These are phyloP conservation scores for Mrakia blollopis DNA, from an alignment of 768 basidiomycete species.

Conservation along the genomic window DNA sequence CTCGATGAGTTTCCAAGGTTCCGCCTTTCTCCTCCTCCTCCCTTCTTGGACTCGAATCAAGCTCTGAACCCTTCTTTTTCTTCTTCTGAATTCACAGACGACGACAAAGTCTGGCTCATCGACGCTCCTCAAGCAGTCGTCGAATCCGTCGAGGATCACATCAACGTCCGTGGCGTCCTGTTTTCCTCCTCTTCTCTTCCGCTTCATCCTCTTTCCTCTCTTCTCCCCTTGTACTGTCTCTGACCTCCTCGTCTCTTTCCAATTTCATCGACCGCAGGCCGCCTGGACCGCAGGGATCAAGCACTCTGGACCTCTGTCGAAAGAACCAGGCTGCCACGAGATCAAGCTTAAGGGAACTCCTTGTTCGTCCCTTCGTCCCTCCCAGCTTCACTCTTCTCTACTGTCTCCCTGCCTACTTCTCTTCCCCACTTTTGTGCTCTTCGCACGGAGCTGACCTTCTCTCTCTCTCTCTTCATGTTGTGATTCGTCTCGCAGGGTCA, in stretches of 20 bases:
- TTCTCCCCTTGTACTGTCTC: background rate
- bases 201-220: background rate
- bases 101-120: slow-evolving; percentile 32
- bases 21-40: no score
- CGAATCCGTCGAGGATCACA: slow-evolving; percentile 30
- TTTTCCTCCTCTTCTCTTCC: background rate
- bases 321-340: slow-evolving; percentile 30
- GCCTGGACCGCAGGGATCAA: slow-evolving; percentile 28
- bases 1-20: slow-evolving; percentile 5
- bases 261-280: background rate
- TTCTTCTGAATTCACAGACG: slow-evolving; percentile 11
- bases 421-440: no score
- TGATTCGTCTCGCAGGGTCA: background rate
- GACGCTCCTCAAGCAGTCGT: slow-evolving; percentile 30
- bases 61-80: background rate
- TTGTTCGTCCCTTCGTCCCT: background rate
- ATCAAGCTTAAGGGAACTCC: slow-evolving; percentile 29
- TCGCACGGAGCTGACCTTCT: no score
- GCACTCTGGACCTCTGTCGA: slow-evolving; percentile 15
- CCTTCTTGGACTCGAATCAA: background rate
- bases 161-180: slow-evolving; percentile 15
- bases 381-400: no score
- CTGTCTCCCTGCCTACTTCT: no score
- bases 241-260: background rate
- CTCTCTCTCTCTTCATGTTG: no score